A percentile compares a stretch with the other conserved stretches of the same genome.
Evolutionary conservation across 2,329 filamentous ascomycete species (phyloP).

Genomic region (Dactylellina parvicollis): DNA sequence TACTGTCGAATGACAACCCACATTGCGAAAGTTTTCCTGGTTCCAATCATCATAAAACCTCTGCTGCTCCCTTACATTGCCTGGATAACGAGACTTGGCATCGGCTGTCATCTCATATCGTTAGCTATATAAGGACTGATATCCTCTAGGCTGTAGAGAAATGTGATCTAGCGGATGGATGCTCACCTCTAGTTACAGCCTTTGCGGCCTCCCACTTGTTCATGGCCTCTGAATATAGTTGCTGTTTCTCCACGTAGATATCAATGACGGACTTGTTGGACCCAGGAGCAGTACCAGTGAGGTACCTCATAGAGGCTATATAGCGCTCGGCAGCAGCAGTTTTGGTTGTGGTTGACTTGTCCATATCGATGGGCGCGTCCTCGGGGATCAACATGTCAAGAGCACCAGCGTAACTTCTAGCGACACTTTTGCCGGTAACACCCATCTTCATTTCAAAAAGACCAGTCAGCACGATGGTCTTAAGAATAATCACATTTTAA

Average conservation of each 20-base stretch:
- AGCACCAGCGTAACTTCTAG: constrained; percentile 36
- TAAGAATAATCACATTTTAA: not conserved
- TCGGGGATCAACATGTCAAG: constrained; percentile 36
- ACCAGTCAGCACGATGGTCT: constrained; percentile 1
- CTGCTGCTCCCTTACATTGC: constrained; percentile 15
- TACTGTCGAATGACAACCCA: constrained; percentile 8
- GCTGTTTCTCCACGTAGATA: constrained; percentile 35
- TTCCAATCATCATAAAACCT: constrained; percentile 18
- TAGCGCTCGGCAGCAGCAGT: constrained; percentile 18
- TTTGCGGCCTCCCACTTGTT: constrained; percentile 1
- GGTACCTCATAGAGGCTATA: constrained; percentile 4
- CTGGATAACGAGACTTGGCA: constrained; percentile 9
- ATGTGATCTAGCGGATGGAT: constrained; percentile 8
- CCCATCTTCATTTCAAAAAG: constrained; percentile 24
- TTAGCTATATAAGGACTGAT: constrained; percentile 2
- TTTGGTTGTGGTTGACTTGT: constrained; percentile 9
- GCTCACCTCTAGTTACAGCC: constrained; percentile 18
- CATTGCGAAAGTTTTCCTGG: constrained; percentile 13
- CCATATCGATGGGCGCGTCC: constrained; percentile 3
- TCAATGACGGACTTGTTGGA: constrained; percentile 18
- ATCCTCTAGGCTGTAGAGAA: constrained; percentile 5
- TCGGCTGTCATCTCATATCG: constrained; percentile 5
- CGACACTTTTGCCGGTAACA: constrained; percentile 31
- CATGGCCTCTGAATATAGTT: not conserved
- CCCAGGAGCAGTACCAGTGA: not conserved